Percentiles rank a stretch among this genome's conserved stretches.
Evolutionary conservation across 371 early-diverging fungal species (phyloP).

Genomic region (Haplosporangium sp.): DNA sequence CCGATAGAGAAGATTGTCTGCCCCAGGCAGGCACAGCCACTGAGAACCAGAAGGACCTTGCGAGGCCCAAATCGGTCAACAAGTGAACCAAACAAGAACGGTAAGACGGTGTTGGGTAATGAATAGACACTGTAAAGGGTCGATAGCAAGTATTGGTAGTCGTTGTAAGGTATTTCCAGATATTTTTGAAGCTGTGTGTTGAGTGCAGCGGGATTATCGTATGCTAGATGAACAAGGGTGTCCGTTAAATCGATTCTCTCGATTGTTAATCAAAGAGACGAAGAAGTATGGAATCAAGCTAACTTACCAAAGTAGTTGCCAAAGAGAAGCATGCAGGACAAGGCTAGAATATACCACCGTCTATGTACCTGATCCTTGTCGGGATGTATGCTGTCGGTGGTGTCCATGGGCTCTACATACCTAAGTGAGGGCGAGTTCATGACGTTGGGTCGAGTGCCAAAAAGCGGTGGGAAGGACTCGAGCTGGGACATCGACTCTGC

Average conservation of each 20-base stretch:
- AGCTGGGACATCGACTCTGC: slow-evolving; percentile 14
- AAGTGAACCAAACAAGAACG: slow-evolving; percentile 71
- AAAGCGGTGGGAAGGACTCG: slow-evolving; percentile 41
- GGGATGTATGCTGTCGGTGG: not conserved
- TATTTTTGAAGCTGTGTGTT: slow-evolving; percentile 69
- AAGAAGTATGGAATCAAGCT: not conserved
- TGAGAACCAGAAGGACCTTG: slow-evolving; percentile 63
- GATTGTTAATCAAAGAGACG: too few species aligned
- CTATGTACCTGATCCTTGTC: not conserved
- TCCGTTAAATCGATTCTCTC: too few species aligned
- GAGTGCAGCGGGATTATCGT: slow-evolving; percentile 76
- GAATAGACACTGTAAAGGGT: slow-evolving; percentile 79
- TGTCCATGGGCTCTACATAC: slow-evolving; percentile 9
- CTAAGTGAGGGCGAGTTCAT: slow-evolving; percentile 16
- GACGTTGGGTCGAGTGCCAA: slow-evolving; percentile 25
- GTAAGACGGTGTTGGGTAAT: slow-evolving; percentile 80
- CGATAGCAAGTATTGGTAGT: slow-evolving; percentile 74
- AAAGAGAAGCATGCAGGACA: slow-evolving; percentile 67
- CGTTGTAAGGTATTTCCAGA: slow-evolving; percentile 65
- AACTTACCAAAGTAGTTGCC: slow-evolving; percentile 68
- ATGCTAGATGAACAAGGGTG: slow-evolving; percentile 53
- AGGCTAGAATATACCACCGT: slow-evolving; percentile 61
- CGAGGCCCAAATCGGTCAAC: slow-evolving; percentile 63
- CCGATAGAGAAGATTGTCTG: slow-evolving; percentile 74
- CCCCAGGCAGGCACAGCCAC: slow-evolving; percentile 69